Conservation (phyloP, 805 yeast genomes). For the Candida stauntonica region DNA sequence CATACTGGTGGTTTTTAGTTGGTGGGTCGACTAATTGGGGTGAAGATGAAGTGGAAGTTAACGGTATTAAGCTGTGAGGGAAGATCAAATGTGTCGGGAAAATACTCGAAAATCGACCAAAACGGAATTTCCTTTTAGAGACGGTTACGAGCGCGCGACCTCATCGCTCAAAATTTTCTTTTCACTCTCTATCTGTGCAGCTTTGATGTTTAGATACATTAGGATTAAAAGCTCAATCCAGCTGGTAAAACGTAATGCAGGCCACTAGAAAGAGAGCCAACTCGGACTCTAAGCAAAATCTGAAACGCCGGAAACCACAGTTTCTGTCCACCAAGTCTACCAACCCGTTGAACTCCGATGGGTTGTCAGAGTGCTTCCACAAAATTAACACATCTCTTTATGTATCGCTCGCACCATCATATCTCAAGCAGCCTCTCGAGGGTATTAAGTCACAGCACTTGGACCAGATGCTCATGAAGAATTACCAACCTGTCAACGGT, state of each 20-base stretch:
- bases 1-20: not conserved
- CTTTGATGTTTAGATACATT: not conserved
- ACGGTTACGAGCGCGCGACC: slow-evolving; percentile 5
- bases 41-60: no score
- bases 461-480: slow-evolving; percentile 85
- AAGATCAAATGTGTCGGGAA: no score
- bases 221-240: no score
- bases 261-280: slow-evolving; percentile 16
- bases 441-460: slow-evolving; percentile 87
- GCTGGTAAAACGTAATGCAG: no score
- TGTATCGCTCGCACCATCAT: slow-evolving; percentile 85
- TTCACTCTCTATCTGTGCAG: not conserved
- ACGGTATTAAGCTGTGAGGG: no score
- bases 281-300: slow-evolving; percentile 13
- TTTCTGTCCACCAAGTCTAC: slow-evolving; percentile 25
- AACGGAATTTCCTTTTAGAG: not conserved
- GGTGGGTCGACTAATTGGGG: no score
- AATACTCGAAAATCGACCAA: not conserved
- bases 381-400: slow-evolving; percentile 58
- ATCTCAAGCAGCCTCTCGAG: slow-evolving; percentile 58
- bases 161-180: slow-evolving; percentile 9
- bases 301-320: slow-evolving; percentile 22
- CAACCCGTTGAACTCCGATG: slow-evolving; percentile 38
- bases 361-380: slow-evolving; percentile 67
- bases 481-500: slow-evolving; percentile 67